Base-by-base conservation (phyloP, 306 rosid species). In the Ormosia emarginata region DNA sequence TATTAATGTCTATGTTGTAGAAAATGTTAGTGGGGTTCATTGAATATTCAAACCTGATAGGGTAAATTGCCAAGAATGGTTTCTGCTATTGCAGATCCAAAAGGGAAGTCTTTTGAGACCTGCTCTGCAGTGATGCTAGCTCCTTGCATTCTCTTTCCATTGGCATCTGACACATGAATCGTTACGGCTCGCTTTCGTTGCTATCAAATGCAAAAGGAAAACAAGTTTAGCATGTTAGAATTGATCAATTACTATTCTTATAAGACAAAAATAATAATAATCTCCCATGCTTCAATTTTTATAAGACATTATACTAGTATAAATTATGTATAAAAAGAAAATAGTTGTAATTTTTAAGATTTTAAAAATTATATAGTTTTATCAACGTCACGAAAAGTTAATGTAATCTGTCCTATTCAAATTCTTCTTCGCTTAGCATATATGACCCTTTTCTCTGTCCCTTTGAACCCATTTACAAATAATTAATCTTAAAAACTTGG, bases 11-110 rank as follows among this genome's bases (percentile, higher is more conserved):
- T 18, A 29, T 70, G 43, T 8, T 37, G 55, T 37, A n/a, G 39
- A 62, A 18, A 3, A 50, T 24, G 39, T 14, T 53, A 44, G 59
- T 56, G 52, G 52, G 41, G 53, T 64, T 29, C 8, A 29, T 56
- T 36, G 14, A 53, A 73, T 58, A 43, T 37, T 3, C 81, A 50
- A 74, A 92, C 98, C 95, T 93, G 98, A 79, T 95, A 95, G 5
- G 91, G 94, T 12, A 87, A 46, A 75, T 93, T 92, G 32, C 91
- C 97, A 14, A 95, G 72, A 56, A 95, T 93, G 77, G 94, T 88
- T 71, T 89, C 87, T 63, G 98, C 89, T 33, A 95, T 92, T 7
- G 99, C 96, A 78, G 99, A 95, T 70, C 99, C 98, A 79, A 95
- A 80, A 82, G 97, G 94, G 62, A 95, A 95, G 41, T 92, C 98